These are phyloP conservation scores for Daldinia vernicosa DNA, from an alignment of 495 filamentous ascomycete genomes.

Conservation along the genomic window DNA sequence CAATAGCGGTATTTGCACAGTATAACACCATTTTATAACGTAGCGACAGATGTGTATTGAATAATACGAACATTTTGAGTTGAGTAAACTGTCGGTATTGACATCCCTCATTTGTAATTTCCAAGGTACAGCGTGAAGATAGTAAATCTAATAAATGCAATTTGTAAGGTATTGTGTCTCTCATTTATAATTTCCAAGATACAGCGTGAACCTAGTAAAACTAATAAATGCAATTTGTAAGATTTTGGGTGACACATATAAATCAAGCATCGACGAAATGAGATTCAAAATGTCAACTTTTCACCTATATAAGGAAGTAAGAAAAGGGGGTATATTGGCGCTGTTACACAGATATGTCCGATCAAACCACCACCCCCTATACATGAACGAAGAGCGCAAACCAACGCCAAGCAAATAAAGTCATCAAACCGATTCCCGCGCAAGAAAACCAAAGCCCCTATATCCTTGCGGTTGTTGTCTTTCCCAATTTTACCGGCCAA, in stretches of 20 bases:
- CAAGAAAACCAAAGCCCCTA: slow-evolving; percentile 6
- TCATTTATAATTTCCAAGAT: too few relatives aligned
- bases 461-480: slow-evolving; percentile 22
- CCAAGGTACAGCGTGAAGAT: too few relatives aligned
- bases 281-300: background rate
- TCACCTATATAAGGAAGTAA: slow-evolving; percentile 4
- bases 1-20: background rate
- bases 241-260: background rate
- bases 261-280: background rate
- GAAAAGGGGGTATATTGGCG: slow-evolving; percentile 21
- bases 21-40: background rate
- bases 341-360: slow-evolving; percentile 2
- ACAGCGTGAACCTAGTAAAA: background rate
- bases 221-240: background rate
- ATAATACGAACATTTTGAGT: background rate
- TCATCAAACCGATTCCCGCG: background rate
- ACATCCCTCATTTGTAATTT: background rate
- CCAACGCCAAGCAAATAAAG: slow-evolving; percentile 14
- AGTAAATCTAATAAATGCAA: background rate
- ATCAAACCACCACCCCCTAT: slow-evolving; percentile 12
- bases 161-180: background rate
- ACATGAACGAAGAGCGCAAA: background rate
- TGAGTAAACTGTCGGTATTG: background rate
- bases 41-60: background rate
- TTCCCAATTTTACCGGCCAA: background rate